Conservation (phyloP, 2,329 filamentous ascomycete species). For the Neonectria punicea region DNA sequence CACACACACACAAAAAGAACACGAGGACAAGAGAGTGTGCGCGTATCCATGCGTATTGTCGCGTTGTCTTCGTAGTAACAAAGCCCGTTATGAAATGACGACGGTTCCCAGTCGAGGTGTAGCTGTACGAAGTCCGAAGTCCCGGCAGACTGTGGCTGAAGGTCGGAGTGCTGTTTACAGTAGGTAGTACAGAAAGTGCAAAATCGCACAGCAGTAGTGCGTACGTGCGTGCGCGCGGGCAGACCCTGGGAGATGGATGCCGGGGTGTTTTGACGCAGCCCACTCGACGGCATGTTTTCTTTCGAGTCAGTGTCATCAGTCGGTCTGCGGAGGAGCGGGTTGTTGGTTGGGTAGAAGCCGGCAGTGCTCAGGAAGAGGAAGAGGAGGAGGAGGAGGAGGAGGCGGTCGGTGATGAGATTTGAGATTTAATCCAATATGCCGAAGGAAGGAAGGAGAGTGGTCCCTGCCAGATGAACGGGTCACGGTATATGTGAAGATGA, state of each 20-base stretch:
- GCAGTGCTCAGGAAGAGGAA: neutral
- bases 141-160: neutral
- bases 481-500: neutral
- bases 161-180: neutral
- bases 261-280: slow-evolving; percentile 1
- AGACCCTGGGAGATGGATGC: neutral
- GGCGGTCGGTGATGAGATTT: neutral
- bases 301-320: neutral
- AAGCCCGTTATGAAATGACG: neutral
- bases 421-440: neutral
- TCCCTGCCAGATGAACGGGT: neutral
- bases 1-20: too few relatives aligned
- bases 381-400: neutral
- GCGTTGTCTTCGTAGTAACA: neutral
- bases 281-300: slow-evolving; percentile 1
- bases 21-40: slow-evolving; percentile 15
- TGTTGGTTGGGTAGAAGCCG: neutral
- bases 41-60: neutral
- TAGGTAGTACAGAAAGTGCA: neutral
- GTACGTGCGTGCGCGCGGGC: neutral
- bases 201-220: neutral
- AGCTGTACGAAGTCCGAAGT: neutral
- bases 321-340: neutral
- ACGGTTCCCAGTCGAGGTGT: neutral
- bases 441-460: neutral